These are phyloP conservation scores for Lolium rigidum DNA, from an alignment of 176 grass and related monocot species.

Conservation along the genomic window DNA sequence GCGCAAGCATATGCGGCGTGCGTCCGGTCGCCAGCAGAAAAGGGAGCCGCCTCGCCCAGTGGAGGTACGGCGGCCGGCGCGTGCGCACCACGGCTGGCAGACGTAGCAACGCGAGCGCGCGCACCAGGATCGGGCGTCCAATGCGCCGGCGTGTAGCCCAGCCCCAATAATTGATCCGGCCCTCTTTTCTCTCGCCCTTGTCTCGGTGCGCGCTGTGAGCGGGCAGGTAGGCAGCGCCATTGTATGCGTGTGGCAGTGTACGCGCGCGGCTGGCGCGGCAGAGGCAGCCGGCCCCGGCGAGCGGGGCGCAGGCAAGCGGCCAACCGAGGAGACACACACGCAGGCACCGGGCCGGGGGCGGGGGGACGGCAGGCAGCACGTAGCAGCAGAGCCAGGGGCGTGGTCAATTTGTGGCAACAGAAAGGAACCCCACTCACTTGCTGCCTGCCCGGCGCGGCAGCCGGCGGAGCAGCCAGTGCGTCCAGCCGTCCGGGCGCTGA, in stretches of 20 bases:
- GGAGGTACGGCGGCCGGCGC: conserved; percentile 25
- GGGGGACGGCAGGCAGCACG: background rate
- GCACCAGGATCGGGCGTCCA: background rate
- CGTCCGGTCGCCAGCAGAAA: background rate
- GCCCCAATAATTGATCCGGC: conserved; percentile 1
- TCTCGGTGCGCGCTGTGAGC: background rate
- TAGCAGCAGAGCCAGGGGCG: conserved; percentile 8
- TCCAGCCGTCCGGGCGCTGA: background rate
- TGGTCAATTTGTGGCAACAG: conserved; percentile 22
- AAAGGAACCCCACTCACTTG: background rate
- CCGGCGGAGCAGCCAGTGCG: background rate
- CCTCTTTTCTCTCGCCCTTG: background rate
- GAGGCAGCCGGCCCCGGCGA: conserved; percentile 7
- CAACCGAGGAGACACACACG: background rate
- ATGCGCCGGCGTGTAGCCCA: background rate
- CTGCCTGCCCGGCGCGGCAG: background rate
- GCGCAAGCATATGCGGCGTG: background rate
- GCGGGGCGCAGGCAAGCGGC: conserved; percentile 20
- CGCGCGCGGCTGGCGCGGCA: no score
- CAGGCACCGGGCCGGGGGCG: background rate
- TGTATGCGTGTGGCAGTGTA: background rate
- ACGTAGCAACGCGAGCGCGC: background rate
- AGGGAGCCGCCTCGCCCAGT: background rate
- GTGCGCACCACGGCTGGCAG: background rate
- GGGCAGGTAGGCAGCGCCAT: background rate